These are phyloP conservation scores for Moricandia arvensis DNA, from an alignment of 345 rosid species.

Conservation along the genomic window DNA sequence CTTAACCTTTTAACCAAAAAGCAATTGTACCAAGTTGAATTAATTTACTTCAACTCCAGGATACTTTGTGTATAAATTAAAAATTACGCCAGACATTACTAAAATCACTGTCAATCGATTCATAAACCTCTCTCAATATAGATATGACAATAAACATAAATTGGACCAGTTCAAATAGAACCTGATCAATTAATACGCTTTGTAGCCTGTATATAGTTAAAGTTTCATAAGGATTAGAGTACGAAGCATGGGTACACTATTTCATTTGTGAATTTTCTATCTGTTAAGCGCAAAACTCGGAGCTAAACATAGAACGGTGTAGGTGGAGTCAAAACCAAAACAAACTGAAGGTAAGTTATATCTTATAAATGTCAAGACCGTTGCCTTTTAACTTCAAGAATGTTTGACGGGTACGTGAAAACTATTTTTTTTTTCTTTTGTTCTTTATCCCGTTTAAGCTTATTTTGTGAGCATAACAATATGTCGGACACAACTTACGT, in stretches of 20 bases:
- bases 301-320: slow-evolving; percentile 17
- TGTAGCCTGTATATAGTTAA: not conserved
- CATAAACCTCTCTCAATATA: not conserved
- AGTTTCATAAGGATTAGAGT: not conserved
- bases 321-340: slow-evolving; percentile 31
- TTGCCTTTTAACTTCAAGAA: slow-evolving; percentile 7
- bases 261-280: too few relatives aligned
- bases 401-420: slow-evolving; percentile 14
- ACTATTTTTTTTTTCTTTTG: not conserved
- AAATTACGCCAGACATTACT: too few relatives aligned
- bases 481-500: not conserved
- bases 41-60: not conserved
- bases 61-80: not conserved
- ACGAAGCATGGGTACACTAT: not conserved
- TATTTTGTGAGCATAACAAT: not conserved
- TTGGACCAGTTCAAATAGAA: not conserved
- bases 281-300: too few relatives aligned
- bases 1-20: too few relatives aligned
- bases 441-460: not conserved
- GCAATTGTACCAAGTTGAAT: too few relatives aligned
- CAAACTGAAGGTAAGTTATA: slow-evolving; percentile 1
- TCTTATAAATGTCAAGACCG: slow-evolving; percentile 32
- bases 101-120: not conserved
- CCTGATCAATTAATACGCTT: not conserved
- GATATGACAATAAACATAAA: not conserved